Base-by-base conservation (phyloP, 2,329 filamentous ascomycete species). In the Emericellopsis atlantica region DNA sequence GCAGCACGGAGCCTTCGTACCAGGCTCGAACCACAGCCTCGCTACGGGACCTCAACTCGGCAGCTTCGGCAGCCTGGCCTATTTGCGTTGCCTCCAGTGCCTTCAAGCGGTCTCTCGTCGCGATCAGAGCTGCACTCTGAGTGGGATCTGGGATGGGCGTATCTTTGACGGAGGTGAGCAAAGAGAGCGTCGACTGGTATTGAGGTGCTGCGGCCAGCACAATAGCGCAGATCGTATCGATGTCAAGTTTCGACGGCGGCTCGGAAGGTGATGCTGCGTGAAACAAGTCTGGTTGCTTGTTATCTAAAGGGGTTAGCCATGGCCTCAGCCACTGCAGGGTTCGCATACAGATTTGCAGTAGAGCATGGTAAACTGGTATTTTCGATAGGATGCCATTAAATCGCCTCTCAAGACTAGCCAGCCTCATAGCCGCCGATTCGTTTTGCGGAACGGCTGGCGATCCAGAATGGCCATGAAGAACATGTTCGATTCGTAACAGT, bases 1-100 rank as follows among this genome's bases (percentile, higher is more conserved):
- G 71, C 37, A 94, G 64, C 35, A 92, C 68, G 4, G 78, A 76
- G 21, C 75, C 65, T 55, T 88, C 79, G 59, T 90, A 88, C 81
- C 86, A 93, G 31, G 67, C 60, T 48, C 80, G 72, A 44, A 87
- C 60, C 21, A 74, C 63, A 46, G 58, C 57, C 58, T 78, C 84
- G 61, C 73, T 89, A 48, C 70, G 71, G 46, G 62, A 71, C 55
- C 76, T 71, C 54, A 83, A 69, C 55, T 74, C 74, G 18, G 72
- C 73, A 46, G 84, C 73, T 56, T 81, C 76, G 37, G 68, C 66
- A 32, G 59, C 67, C 57, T 86, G 81, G 14, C 73, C 68, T 16
- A 71, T 56, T 51, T 87, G 82, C 4, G 70, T 71, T 0, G 70
- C 67, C 46, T 76, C 72, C 15, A 77, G 60, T 16, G 69, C 72